A percentile compares a stretch with the other conserved stretches of the same genome.
Conservation (phyloP, 2,329 filamentous ascomycete genomes). For the Penicillium griseofulvum region DNA sequence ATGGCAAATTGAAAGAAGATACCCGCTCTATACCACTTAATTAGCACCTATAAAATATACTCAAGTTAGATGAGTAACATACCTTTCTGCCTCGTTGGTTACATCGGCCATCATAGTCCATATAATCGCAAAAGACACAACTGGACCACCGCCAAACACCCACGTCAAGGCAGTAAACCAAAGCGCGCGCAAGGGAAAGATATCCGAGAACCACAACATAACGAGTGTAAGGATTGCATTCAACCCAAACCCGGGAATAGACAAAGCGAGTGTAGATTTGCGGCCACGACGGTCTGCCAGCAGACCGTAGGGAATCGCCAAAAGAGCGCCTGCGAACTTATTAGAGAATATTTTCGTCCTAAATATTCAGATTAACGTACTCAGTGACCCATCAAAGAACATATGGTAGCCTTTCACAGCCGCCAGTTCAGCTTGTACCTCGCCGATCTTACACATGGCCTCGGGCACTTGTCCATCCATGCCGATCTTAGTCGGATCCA, state of each 20-base stretch:
- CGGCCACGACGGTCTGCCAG: slow-evolving; percentile 50
- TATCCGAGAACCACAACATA: slow-evolving; percentile 40
- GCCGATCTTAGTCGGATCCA: slow-evolving; percentile 46
- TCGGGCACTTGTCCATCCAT: slow-evolving; percentile 46
- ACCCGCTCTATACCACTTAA: slow-evolving; percentile 27
- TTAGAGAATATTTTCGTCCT: background rate
- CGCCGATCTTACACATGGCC: slow-evolving; percentile 50
- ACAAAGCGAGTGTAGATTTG: slow-evolving; percentile 45
- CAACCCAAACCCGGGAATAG: slow-evolving; percentile 43
- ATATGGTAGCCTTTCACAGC: slow-evolving; percentile 52
- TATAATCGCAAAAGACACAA: slow-evolving; percentile 48
- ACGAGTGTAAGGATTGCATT: slow-evolving; percentile 33
- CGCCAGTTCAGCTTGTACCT: slow-evolving; percentile 50
- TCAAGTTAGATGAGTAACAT: background rate
- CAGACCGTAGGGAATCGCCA: slow-evolving; percentile 51
- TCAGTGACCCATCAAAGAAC: slow-evolving; percentile 47
- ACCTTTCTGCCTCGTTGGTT: slow-evolving; percentile 47
- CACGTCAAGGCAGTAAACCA: slow-evolving; percentile 50
- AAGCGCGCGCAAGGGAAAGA: slow-evolving; percentile 47
- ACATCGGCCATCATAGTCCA: slow-evolving; percentile 54
- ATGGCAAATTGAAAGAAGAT: slow-evolving; percentile 44
- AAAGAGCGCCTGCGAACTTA: slow-evolving; percentile 40
- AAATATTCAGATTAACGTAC: slow-evolving; percentile 23
- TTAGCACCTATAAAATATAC: slow-evolving; percentile 18
- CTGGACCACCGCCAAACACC: slow-evolving; percentile 48